Percentiles rank a stretch among this genome's conserved stretches.
Evolutionary conservation across 495 filamentous ascomycete species (phyloP).

Genomic region (Aspergillus sparsus): DNA sequence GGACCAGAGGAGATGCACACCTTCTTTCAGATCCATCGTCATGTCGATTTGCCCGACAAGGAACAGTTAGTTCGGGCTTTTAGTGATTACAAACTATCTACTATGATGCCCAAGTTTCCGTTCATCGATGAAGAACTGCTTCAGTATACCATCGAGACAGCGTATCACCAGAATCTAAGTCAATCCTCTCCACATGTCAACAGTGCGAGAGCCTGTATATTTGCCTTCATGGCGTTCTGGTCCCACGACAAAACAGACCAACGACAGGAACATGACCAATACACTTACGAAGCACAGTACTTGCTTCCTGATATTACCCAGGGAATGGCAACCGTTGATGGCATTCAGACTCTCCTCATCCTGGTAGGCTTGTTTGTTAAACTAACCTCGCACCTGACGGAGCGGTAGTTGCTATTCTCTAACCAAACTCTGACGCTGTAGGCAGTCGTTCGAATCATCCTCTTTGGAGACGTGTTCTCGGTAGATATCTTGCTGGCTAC

Average conservation of each 20-base stretch:
- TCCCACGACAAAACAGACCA: background rate
- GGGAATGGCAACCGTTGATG: constrained; percentile 1
- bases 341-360: constrained; percentile 12
- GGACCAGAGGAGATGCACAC: background rate
- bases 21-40: background rate
- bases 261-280: background rate
- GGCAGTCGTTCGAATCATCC: background rate
- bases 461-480: background rate
- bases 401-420: background rate
- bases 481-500: constrained; percentile 7
- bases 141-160: constrained; percentile 3
- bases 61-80: background rate
- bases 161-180: background rate
- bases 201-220: constrained; percentile 8
- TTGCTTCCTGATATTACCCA: background rate
- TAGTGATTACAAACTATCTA: background rate
- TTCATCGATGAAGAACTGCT: constrained; percentile 4
- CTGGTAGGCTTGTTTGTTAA: constrained; percentile 1
- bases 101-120: background rate
- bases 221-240: constrained; percentile 9
- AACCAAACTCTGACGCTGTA: background rate
- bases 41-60: constrained; percentile 2
- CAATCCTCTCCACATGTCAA: background rate
- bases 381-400: background rate
- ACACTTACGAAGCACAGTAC: constrained; percentile 2